These are phyloP conservation scores for Mucor lusitanicus DNA, from an alignment of 371 early-diverging fungal species.

Conservation along the genomic window DNA sequence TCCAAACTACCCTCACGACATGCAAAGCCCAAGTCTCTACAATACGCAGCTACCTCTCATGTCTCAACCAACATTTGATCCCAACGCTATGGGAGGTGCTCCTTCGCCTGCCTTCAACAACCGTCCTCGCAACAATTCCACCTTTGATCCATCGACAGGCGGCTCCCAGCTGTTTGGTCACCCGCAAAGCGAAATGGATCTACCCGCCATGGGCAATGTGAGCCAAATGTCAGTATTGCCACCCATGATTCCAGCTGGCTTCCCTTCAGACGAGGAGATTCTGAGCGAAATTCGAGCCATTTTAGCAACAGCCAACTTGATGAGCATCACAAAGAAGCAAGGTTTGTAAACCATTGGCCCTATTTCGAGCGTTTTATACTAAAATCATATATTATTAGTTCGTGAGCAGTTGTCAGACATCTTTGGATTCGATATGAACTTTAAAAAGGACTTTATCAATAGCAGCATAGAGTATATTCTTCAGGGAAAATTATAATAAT, in stretches of 20 bases:
- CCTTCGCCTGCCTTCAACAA: conserved; percentile 5
- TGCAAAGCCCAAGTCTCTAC: neutral
- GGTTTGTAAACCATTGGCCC: conserved; percentile 26
- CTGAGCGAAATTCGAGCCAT: conserved; percentile 76
- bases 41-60: neutral
- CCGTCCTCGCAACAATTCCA: neutral
- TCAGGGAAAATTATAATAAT: conserved; percentile 42
- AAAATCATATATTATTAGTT: conserved; percentile 44
- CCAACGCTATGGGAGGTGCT: neutral
- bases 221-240: conserved; percentile 21
- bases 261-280: conserved; percentile 81
- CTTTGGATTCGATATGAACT: conserved; percentile 80
- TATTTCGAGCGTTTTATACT: neutral
- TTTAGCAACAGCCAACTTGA: conserved; percentile 74
- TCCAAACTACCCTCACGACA: neutral
- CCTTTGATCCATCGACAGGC: conserved; percentile 6
- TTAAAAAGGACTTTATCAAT: conserved; percentile 86
- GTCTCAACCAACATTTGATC: conserved; percentile 6
- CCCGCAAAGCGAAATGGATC: conserved; percentile 12
- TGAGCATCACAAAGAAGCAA: conserved; percentile 77
- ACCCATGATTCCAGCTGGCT: conserved; percentile 37
- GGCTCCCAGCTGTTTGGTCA: neutral
- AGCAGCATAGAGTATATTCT: conserved; percentile 73
- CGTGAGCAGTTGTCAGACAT: conserved; percentile 72
- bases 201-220: conserved; percentile 20